Conservation (phyloP, 208 protist species). For the Crithidia thermophila region DNA sequence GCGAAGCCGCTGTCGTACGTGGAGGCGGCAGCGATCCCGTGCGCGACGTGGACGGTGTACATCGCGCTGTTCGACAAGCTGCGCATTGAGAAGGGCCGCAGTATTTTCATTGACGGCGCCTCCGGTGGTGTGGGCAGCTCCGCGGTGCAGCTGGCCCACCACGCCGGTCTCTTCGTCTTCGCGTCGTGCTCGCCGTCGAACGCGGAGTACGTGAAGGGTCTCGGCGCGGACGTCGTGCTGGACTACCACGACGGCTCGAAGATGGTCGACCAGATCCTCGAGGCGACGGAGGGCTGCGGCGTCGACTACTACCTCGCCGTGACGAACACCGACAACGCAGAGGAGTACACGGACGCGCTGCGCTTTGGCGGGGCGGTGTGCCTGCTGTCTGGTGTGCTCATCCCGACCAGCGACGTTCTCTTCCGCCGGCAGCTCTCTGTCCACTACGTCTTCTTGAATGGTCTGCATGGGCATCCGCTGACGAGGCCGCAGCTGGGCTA, state of each 20-base stretch:
- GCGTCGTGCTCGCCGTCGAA: constrained; percentile 64
- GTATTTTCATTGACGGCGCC: constrained; percentile 77
- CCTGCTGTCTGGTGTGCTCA: constrained; percentile 49
- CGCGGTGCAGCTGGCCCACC: constrained; percentile 80
- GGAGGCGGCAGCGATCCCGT: constrained; percentile 70
- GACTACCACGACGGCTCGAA: constrained; percentile 51
- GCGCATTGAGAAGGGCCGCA: constrained; percentile 53
- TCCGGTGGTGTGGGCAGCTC: constrained; percentile 72
- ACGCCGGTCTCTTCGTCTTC: constrained; percentile 64
- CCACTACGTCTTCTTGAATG: constrained; percentile 65
- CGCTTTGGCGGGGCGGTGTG: constrained; percentile 78
- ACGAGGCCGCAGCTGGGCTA: constrained; percentile 42
- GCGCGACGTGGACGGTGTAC: constrained; percentile 66
- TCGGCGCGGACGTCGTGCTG: constrained; percentile 70
- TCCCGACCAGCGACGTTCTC: constrained; percentile 35
- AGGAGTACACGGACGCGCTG: constrained; percentile 43
- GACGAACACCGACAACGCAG: constrained; percentile 37
- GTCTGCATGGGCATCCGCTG: constrained; percentile 36
- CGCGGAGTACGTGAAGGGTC: constrained; percentile 43
- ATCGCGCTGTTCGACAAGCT: constrained; percentile 81
- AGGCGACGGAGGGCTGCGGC: constrained; percentile 33
- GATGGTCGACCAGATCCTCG: constrained; percentile 38
- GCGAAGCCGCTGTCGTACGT: constrained; percentile 50
- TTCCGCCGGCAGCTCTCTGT: constrained; percentile 64
- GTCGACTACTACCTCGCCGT: constrained; percentile 83